Evolutionary conservation across 805 yeast species (phyloP).

Genomic region (Saitoella complicata): DNA sequence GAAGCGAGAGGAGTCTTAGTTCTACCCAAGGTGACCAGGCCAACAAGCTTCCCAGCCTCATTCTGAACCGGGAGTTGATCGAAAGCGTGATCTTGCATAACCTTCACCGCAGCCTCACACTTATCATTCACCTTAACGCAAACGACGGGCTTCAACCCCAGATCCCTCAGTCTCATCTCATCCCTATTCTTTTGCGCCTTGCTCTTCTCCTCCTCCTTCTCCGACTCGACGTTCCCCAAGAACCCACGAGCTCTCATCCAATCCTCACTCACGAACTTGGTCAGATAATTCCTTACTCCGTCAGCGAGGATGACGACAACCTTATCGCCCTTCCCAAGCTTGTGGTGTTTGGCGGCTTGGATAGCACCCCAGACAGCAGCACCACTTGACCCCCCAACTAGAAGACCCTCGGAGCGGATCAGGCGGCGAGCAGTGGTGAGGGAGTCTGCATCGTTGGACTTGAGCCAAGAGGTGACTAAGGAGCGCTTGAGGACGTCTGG

Average conservation of each 20-base stretch:
- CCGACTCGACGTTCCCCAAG: conserved; percentile 34
- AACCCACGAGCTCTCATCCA: conserved; percentile 75
- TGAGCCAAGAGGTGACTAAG: conserved; percentile 62
- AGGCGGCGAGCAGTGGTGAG: conserved; percentile 68
- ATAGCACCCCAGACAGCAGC: conserved; percentile 68
- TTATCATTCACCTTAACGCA: conserved; percentile 47
- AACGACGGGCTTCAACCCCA: conserved; percentile 65
- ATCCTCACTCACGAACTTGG: conserved; percentile 79
- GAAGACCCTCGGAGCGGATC: conserved; percentile 68
- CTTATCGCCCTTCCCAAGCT: conserved; percentile 53
- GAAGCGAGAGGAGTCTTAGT: no score
- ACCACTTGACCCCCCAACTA: conserved; percentile 85
- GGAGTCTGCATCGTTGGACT: conserved; percentile 69
- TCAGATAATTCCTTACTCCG: conserved; percentile 68
- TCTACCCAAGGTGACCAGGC: conserved; percentile 57
- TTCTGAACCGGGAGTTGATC: conserved; percentile 72
- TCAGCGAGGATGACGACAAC: conserved; percentile 77
- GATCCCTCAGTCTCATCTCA: conserved; percentile 17
- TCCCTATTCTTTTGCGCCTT: background rate
- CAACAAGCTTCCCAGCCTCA: conserved; percentile 45
- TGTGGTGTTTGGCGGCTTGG: conserved; percentile 37
- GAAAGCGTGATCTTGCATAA: conserved; percentile 59
- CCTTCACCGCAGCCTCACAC: conserved; percentile 47
- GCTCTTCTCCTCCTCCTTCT: conserved; percentile 15
- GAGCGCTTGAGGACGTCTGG: conserved; percentile 63